Percentiles rank a stretch among this genome's conserved stretches.
Evolutionary conservation across 2,329 filamentous ascomycete species (phyloP).

Genomic region (Thelonectria rubi): DNA sequence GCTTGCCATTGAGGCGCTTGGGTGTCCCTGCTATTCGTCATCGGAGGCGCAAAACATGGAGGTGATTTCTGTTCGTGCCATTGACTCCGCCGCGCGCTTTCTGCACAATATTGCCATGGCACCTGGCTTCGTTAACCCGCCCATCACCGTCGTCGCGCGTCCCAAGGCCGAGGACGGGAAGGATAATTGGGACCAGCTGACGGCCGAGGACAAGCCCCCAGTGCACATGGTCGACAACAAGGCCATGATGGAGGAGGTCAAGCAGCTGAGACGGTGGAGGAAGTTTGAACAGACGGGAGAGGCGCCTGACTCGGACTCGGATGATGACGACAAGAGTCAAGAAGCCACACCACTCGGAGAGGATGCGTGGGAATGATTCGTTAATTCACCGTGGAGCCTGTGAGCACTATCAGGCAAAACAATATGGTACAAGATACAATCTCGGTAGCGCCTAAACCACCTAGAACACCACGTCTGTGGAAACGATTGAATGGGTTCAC

Average conservation of each 20-base stretch:
- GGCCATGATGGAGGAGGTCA: slow-evolving; percentile 37
- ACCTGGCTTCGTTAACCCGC: slow-evolving; percentile 52
- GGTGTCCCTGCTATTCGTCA: slow-evolving; percentile 75
- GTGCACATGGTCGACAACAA: slow-evolving; percentile 34
- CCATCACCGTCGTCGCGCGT: slow-evolving; percentile 44
- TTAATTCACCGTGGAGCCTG: slow-evolving; percentile 32
- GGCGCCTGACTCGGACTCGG: slow-evolving; percentile 37
- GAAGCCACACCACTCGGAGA: slow-evolving; percentile 8
- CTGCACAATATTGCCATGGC: slow-evolving; percentile 63
- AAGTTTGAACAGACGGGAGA: slow-evolving; percentile 42
- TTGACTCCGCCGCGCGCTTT: slow-evolving; percentile 66
- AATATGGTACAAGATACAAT: slow-evolving; percentile 34
- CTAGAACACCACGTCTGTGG: slow-evolving; percentile 12
- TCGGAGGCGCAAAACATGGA: slow-evolving; percentile 69
- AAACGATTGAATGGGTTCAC: slow-evolving; percentile 38
- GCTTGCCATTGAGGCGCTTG: slow-evolving; percentile 56
- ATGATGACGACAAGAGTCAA: slow-evolving; percentile 34
- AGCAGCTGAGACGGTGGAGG: slow-evolving; percentile 40
- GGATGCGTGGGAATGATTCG: not conserved
- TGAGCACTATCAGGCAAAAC: slow-evolving; percentile 18
- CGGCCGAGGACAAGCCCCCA: slow-evolving; percentile 44
- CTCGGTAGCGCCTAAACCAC: slow-evolving; percentile 17
- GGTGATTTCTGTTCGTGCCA: slow-evolving; percentile 66
- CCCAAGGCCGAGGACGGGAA: slow-evolving; percentile 37
- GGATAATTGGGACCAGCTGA: slow-evolving; percentile 44